Base-by-base conservation (phyloP, 2,329 filamentous ascomycete genomes). In the Pestalotiopsis sp. region DNA sequence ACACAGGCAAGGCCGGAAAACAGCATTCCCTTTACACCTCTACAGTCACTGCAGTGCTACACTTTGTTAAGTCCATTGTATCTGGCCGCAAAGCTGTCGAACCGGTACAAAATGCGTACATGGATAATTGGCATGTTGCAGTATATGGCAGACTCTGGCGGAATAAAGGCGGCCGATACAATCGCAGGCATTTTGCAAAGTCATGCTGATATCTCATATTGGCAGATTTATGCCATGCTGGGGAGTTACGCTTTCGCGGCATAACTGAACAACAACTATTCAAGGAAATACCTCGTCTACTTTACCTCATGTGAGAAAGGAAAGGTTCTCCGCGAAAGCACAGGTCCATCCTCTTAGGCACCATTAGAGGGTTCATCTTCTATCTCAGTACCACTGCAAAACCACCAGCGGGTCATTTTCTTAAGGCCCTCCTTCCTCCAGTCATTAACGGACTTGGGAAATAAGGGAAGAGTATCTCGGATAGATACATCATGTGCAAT, bases 241-340 rank as follows among this genome's bases (percentile, higher is more conserved):
- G 75, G 75, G 1, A 75, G 75, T 25, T 77, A 76, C 64, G 75
- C 75, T 1, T 73, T 75, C 60, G 71, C 73, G 1, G 72, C 73
- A 23, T 73, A 4, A 60, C 14, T 12, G 11, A 45, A 13, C 25
- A 60, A 60, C 11, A 27, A 23, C 20, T 13, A 14, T 25, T 57
- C 12, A 36, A 27, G 7, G 7, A 60, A 9, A 60, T 27, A 38
- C 3, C 14, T 13, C 39, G 11, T 31, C 27, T 2, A 60, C 1
- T 60, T 27, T 31, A 11, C 14, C 25, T 11, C 27, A 59, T 60
- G 9, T 17, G 17, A 60, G 23, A n/a, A 60, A 9, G 6, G 14
- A 38, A 60, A 6, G 7, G 14, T 4, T 31, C 12, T 38, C 14
- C 17, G 27, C 13, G 25, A 36, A 17, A 60, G 14, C 58, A 60